phyloP scores from a whole-genome alignment of 306 rosid genomes.

The Mimosa pudica region DNA sequence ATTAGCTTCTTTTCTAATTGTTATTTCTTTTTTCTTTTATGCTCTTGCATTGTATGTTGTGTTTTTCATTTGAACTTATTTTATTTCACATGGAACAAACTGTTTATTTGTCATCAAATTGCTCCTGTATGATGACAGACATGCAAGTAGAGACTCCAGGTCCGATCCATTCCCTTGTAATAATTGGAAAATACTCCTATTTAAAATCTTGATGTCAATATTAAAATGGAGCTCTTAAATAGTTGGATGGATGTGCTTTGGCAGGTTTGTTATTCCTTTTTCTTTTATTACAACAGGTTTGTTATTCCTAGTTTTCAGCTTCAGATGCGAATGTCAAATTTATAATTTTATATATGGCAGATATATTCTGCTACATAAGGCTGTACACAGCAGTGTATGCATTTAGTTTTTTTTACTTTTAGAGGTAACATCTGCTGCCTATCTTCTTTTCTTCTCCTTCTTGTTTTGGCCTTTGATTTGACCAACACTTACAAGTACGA shows the following conservation, averaged over 20 bases:
- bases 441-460: too few species aligned
- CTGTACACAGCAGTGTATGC: background rate
- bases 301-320: background rate
- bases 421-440: background rate
- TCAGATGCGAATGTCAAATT: background rate
- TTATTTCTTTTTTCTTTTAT: too few species aligned
- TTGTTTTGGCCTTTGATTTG: background rate
- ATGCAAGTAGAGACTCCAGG: background rate
- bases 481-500: too few species aligned
- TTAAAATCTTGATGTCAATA: background rate
- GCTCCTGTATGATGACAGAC: background rate
- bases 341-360: too few species aligned
- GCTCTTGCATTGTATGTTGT: too few species aligned
- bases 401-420: background rate
- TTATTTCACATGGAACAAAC: background rate
- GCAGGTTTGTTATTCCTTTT: background rate
- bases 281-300: too few species aligned
- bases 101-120: too few species aligned
- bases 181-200: background rate
- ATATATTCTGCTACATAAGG: background rate
- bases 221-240: background rate
- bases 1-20: too few species aligned
- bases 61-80: too few species aligned
- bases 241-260: background rate
- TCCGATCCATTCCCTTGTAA: background rate